Percentiles rank a stretch among this genome's conserved stretches.
Evolutionary conservation across 2,329 filamentous ascomycete species (phyloP).

Genomic region (Sporothrix mexicana): DNA sequence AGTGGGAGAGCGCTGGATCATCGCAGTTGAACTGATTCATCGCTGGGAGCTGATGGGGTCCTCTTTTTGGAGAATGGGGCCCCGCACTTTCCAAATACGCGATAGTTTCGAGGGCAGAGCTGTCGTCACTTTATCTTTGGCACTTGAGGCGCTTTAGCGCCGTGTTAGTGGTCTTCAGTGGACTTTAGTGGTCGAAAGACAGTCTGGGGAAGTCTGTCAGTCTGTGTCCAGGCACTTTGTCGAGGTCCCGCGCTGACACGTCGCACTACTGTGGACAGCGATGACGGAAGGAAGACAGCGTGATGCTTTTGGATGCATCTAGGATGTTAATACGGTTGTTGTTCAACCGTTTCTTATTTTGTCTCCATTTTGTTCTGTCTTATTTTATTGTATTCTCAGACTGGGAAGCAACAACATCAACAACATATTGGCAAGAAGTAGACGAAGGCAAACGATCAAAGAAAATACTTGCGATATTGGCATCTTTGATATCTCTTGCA

Average conservation of each 20-base stretch:
- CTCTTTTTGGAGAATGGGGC: constrained; percentile 26
- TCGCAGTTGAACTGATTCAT: constrained; percentile 5
- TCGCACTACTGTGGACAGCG: constrained; percentile 16
- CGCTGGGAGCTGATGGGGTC: background rate
- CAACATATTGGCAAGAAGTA: background rate
- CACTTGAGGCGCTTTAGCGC: background rate
- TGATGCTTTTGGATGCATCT: background rate
- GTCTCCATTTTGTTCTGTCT: background rate
- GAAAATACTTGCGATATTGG: background rate
- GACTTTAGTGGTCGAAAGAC: background rate
- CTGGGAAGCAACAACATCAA: background rate
- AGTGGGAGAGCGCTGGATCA: background rate
- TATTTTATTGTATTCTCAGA: background rate
- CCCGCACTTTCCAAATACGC: constrained; percentile 13
- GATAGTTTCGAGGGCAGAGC: background rate
- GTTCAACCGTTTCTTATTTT: background rate
- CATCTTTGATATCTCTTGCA: background rate
- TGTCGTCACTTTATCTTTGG: background rate
- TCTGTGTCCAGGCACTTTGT: too few species aligned
- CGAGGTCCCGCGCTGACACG: background rate
- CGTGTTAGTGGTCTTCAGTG: constrained; percentile 5
- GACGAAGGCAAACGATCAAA: constrained; percentile 10
- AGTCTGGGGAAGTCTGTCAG: background rate
- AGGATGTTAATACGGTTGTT: background rate
- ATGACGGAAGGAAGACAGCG: background rate